Evolutionary conservation across 352 stramenopile species (phyloP), one percentile per base, ranked within the genome.

Genomic region (Pythium guiyangense): DNA sequence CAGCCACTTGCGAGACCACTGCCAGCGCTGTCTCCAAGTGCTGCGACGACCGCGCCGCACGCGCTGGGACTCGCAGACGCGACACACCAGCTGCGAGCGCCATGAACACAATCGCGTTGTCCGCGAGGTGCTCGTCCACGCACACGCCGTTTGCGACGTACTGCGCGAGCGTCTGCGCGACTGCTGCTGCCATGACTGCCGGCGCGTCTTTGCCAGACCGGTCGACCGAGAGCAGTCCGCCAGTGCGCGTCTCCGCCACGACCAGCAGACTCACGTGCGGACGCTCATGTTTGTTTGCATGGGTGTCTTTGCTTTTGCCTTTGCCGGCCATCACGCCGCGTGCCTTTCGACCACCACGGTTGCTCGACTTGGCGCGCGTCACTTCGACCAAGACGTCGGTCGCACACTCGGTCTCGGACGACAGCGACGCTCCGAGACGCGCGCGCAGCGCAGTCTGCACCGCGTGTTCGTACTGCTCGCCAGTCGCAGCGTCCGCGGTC

Each of bases 61-160:
- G 78, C 10, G 60, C 56, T 0, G 77, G 75, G 18, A 91, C 71
- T 11, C 78, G 76, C 37, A 91, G 47, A 0, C 67, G 59, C 31
- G 81, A 92, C 0, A 66, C 71, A 1, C 79, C 81, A 11, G 43
- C 39, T 2, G 81, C 77, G 20, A 92, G 66, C 12, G 75, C 73
- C 79, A 92, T 88, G 52, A 77, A 88, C 34, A 90, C 74, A 22
- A 90, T 65, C 1, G 62, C 58, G 44, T 92, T 90, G 64, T 92
- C 81, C 0, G 81, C 79, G 1, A 92, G 50, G 56, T 92, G 79
- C 54, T 90, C 81, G 47, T 90, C 81, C 37, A 92, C 67, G 42
- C 79, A 92, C 3, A 79, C 63, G 17, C 79, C 76, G 17, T 71
- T 70, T 1, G 68, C 52, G 14, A 86, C 5, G 25, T 78, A 65